phyloP scores from a whole-genome alignment of 2,329 filamentous ascomycete genomes.

The Aspergillus vadensis region DNA sequence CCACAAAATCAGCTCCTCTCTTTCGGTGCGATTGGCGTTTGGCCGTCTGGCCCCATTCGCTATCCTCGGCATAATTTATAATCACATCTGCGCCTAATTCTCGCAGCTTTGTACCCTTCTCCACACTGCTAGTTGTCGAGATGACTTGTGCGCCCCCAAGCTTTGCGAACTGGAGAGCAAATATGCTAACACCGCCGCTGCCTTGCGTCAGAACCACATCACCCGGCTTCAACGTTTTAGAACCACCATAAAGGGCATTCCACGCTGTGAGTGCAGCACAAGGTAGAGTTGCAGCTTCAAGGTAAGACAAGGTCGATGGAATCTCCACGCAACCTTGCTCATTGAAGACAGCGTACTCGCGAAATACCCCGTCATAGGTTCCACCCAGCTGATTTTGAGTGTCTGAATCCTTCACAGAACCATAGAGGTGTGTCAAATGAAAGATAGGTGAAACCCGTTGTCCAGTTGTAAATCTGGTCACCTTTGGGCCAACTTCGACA shows the following conservation, averaged over 20 bases:
- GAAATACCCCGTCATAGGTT: background rate
- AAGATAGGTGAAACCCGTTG: background rate
- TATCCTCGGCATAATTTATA: conserved; percentile 58
- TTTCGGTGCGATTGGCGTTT: conserved; percentile 62
- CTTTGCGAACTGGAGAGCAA: conserved; percentile 45
- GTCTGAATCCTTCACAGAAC: background rate
- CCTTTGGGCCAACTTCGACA: background rate
- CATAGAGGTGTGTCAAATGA: background rate
- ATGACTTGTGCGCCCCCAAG: conserved; percentile 53
- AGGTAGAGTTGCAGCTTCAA: conserved; percentile 1
- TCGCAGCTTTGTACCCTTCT: conserved; percentile 52
- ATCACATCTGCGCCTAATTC: conserved; percentile 55
- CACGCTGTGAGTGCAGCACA: conserved; percentile 6
- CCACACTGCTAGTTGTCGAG: conserved; percentile 56
- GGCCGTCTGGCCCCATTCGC: conserved; percentile 59
- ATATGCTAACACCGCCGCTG: conserved; percentile 57
- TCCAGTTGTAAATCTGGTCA: background rate
- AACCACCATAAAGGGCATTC: background rate
- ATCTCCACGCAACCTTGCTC: background rate
- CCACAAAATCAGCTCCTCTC: background rate
- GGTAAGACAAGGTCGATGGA: background rate
- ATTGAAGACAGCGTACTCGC: conserved; percentile 1
- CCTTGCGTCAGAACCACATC: conserved; percentile 57
- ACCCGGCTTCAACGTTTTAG: conserved; percentile 51
- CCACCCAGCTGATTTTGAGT: background rate